A percentile compares a stretch with the other conserved stretches of the same genome.
Evolutionary conservation across 345 rosid species (phyloP).

Genomic region (Eutrema japonicum): DNA sequence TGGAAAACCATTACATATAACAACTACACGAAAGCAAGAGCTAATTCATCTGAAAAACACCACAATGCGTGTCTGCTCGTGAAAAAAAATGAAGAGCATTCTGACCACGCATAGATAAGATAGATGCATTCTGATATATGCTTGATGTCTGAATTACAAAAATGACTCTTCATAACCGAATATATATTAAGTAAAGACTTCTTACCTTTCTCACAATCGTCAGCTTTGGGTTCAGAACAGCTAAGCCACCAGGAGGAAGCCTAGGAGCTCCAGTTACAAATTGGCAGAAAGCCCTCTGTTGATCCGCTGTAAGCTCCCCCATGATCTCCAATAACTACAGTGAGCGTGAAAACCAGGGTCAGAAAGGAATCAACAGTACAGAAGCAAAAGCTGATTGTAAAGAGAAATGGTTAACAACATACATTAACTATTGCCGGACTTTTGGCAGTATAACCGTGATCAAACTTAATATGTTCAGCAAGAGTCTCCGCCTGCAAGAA

Average conservation of each 20-base stretch:
- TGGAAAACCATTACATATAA: not conserved
- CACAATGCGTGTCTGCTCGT: too few species aligned
- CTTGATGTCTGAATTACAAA: not conserved
- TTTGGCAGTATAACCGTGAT: slow-evolving; percentile 97
- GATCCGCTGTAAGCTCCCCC: slow-evolving; percentile 97
- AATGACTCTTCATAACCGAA: not conserved
- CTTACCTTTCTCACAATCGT: slow-evolving; percentile 98
- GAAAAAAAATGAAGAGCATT: too few species aligned
- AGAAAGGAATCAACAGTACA: slow-evolving; percentile 18
- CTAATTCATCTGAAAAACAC: not conserved
- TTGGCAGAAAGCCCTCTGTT: slow-evolving; percentile 96
- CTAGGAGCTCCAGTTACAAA: slow-evolving; percentile 99
- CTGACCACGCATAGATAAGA: too few species aligned
- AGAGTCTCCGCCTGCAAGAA: slow-evolving; percentile 79
- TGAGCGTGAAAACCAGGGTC: slow-evolving; percentile 10
- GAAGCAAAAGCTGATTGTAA: not conserved
- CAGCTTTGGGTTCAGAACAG: slow-evolving; percentile 91
- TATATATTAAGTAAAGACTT: not conserved
- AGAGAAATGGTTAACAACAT: slow-evolving; percentile 33
- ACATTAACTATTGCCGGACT: slow-evolving; percentile 90
- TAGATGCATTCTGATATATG: slow-evolving; percentile 5
- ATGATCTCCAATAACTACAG: slow-evolving; percentile 89
- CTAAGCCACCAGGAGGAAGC: slow-evolving; percentile 98
- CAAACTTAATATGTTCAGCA: slow-evolving; percentile 92
- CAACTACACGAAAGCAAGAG: not conserved